A percentile compares a stretch with the other conserved stretches of the same genome.
Evolutionary conservation across 345 rosid genomes (phyloP).

Genomic region (Melaleuca quinquenervia): DNA sequence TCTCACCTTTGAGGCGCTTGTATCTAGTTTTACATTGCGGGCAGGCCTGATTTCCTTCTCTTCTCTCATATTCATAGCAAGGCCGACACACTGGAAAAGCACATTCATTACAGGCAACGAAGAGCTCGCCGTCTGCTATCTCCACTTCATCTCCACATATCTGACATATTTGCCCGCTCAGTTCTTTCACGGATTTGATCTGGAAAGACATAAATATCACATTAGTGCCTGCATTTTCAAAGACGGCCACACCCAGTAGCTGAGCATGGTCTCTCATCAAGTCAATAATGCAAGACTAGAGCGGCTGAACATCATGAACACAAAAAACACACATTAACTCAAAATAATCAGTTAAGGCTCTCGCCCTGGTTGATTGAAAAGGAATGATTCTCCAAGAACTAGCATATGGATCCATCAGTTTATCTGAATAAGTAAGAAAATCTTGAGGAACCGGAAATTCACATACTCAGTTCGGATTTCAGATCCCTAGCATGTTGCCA

Average conservation of each 20-base stretch:
- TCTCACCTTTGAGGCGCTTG: slow-evolving; percentile 78
- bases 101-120: slow-evolving; percentile 97
- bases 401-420: background rate
- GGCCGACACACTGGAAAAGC: slow-evolving; percentile 97
- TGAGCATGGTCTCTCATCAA: background rate
- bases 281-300: background rate
- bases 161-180: slow-evolving; percentile 85
- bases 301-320: background rate
- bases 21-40: slow-evolving; percentile 95
- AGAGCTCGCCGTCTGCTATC: slow-evolving; percentile 55
- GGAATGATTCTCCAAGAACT: background rate
- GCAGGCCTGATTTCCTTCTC: slow-evolving; percentile 94
- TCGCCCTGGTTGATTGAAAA: background rate
- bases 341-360: background rate
- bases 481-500: background rate
- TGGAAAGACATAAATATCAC: slow-evolving; percentile 10
- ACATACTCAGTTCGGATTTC: background rate
- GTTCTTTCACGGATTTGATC: slow-evolving; percentile 83
- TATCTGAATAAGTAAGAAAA: background rate
- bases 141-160: slow-evolving; percentile 91
- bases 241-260: background rate
- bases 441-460: background rate
- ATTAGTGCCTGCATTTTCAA: background rate
- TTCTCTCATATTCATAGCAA: slow-evolving; percentile 91
- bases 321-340: background rate